phyloP scores from a whole-genome alignment of 2,329 filamentous ascomycete genomes.

The Pyricularia pennisetigena region DNA sequence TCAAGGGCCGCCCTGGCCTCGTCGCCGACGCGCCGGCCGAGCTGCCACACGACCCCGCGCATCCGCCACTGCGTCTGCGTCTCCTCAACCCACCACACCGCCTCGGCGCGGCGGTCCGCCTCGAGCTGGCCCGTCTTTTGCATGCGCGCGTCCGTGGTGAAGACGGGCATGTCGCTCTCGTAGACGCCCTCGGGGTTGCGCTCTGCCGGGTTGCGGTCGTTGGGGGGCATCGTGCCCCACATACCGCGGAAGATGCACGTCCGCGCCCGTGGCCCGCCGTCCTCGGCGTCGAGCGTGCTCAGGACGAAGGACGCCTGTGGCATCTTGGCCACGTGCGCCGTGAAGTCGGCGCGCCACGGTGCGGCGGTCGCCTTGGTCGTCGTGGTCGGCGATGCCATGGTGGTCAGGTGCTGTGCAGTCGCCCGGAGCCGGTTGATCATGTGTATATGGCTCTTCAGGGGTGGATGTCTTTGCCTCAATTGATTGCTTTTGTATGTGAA shows the following conservation, averaged over 20 bases:
- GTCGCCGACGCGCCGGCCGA: constrained; percentile 47
- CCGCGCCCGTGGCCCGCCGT: constrained; percentile 48
- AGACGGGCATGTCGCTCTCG: constrained; percentile 67
- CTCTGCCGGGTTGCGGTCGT: constrained; percentile 62
- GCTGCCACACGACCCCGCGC: constrained; percentile 63
- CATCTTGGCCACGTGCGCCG: constrained; percentile 39
- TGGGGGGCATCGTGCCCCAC: constrained; percentile 63
- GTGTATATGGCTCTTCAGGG: background rate
- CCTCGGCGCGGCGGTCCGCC: constrained; percentile 66
- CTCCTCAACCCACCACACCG: constrained; percentile 69
- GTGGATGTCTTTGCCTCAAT: background rate
- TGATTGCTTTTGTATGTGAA: background rate
- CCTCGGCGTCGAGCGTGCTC: constrained; percentile 27
- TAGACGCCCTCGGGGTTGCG: constrained; percentile 56
- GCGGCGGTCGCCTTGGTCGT: constrained; percentile 17
- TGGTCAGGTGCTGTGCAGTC: background rate
- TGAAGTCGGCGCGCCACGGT: constrained; percentile 43
- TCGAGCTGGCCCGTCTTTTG: constrained; percentile 66
- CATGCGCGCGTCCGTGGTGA: constrained; percentile 87
- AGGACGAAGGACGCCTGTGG: constrained; percentile 38
- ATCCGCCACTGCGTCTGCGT: constrained; percentile 76
- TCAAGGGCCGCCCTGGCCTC: constrained; percentile 38
- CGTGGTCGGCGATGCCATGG: background rate
- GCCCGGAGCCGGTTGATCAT: background rate
- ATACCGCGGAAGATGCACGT: constrained; percentile 82